Evolutionary conservation across 2,329 filamentous ascomycete genomes (phyloP), one percentile per base, ranked within the genome.

Genomic region (Claviceps cyperi): DNA sequence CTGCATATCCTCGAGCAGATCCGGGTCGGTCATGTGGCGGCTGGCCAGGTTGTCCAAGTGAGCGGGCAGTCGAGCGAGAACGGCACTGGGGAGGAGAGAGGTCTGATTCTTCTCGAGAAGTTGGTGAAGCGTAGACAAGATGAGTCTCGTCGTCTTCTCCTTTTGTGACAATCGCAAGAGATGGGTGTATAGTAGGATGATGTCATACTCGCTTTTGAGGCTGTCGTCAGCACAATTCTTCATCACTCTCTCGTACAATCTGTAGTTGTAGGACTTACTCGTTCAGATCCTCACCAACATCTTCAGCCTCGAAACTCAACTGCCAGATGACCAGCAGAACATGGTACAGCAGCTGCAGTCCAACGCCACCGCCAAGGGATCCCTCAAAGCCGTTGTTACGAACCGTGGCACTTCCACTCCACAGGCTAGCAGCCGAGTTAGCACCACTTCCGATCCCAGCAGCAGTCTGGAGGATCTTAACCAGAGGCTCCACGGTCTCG

Each of bases 311-410:
- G 57, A 98, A 98, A 62, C 89, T 95, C 57, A 98, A 74, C 71
- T 97, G 90, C 92, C 92, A 98, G 52, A 98, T 72, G 13, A 94
- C 90, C 47, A 98, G 75, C 21, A 98, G 76, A 15, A 96, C 86
- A 61, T 96, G 88, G 65, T 98, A 98, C 40, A 98, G 76, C 40
- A 97, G 77, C 66, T 98, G 92, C 40, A 98, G 72, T 2, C 89
- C 88, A 52, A 98, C 87, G 8, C 89, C 89, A 46, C 89, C 88
- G 51, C 89, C 83, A 32, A 84, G 62, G 4, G 72, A 70, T 4
- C 76, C 76, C 56, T 82, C 81, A 51, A 78, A 76, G 48, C 81
- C 83, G 54, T 76, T 75, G 57, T 76, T 77, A 59, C 81, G 78
- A 46, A 64, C 59, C 39, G 64, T 70, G 1, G 70, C 64, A 51